These are phyloP conservation scores for Colletotrichum aenigma DNA, from an alignment of 2,329 filamentous ascomycete species.

Conservation along the genomic window DNA sequence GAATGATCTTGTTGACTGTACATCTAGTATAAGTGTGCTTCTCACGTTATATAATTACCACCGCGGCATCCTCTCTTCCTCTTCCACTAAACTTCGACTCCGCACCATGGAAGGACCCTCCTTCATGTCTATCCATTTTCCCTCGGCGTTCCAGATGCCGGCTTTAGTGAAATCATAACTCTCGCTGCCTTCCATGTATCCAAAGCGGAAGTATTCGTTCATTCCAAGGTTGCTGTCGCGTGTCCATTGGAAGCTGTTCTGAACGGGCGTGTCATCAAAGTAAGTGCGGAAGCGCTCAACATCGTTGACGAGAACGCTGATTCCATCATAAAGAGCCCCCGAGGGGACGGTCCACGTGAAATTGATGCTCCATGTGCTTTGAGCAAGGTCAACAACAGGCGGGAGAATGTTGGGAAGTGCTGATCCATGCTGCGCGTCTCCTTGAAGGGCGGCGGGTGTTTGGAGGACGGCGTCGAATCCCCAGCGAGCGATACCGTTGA, in stretches of 20 bases:
- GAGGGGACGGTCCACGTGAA: constrained; percentile 56
- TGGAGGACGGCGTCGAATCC: constrained; percentile 90
- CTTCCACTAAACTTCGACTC: constrained; percentile 25
- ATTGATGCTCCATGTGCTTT: constrained; percentile 66
- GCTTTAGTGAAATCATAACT: constrained; percentile 78
- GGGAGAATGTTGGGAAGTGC: constrained; percentile 59
- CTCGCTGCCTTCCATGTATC: constrained; percentile 68
- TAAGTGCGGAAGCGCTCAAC: constrained; percentile 81
- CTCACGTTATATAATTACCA: constrained; percentile 6
- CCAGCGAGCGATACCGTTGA: constrained; percentile 94
- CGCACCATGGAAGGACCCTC: constrained; percentile 59
- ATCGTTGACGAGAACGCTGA: constrained; percentile 84
- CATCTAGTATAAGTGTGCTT: not conserved
- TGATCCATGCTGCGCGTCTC: constrained; percentile 68
- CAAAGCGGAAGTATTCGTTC: constrained; percentile 81
- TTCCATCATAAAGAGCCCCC: constrained; percentile 68
- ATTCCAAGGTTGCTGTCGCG: constrained; percentile 47
- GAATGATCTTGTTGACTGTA: not conserved
- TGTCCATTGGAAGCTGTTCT: constrained; percentile 62
- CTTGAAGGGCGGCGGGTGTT: constrained; percentile 74
- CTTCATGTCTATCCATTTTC: constrained; percentile 70
- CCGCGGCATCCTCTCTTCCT: constrained; percentile 24
- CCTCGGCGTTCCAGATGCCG: constrained; percentile 68
- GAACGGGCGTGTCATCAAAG: constrained; percentile 59
- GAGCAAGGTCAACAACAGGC: constrained; percentile 51